Conservation (phyloP, 768 basidiomycete species). For the Strobilomyces dryophilus region DNA sequence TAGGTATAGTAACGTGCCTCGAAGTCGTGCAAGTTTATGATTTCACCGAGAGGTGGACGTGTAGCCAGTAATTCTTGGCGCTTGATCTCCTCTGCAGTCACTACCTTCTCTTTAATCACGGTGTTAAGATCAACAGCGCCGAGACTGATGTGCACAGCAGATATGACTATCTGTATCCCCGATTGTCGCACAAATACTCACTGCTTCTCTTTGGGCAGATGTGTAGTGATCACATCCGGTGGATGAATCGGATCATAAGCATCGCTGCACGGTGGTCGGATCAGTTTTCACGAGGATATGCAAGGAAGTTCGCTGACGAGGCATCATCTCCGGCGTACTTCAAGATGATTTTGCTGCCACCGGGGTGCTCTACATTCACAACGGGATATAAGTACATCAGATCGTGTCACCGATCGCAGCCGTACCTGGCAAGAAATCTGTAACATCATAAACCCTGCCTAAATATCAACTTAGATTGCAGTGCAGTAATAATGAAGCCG, state of each 20-base stretch:
- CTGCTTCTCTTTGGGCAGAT: constrained; percentile 84
- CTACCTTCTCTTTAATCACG: constrained; percentile 53
- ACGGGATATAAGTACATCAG: neutral
- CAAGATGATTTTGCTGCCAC: constrained; percentile 77
- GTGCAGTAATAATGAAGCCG: constrained; percentile 33
- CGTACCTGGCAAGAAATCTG: constrained; percentile 70
- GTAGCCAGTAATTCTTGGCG: constrained; percentile 55
- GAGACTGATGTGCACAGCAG: constrained; percentile 37
- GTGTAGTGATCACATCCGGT: constrained; percentile 66
- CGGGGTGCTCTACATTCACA: constrained; percentile 53
- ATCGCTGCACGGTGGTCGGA: constrained; percentile 33
- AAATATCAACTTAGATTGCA: constrained; percentile 61
- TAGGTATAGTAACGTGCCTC: constrained; percentile 46
- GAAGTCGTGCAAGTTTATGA: constrained; percentile 62
- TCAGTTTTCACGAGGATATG: neutral
- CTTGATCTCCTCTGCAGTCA: constrained; percentile 62
- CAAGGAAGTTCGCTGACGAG: constrained; percentile 45
- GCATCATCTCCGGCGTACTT: constrained; percentile 87
- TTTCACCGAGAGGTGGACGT: constrained; percentile 73
- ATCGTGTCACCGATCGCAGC: constrained; percentile 34
- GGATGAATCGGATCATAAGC: constrained; percentile 89
- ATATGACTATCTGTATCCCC: neutral
- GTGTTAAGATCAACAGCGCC: constrained; percentile 67
- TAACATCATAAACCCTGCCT: constrained; percentile 75
- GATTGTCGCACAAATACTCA: constrained; percentile 28